Conservation (phyloP, 441 rosid genomes). For the Gossypium aridum region DNA sequence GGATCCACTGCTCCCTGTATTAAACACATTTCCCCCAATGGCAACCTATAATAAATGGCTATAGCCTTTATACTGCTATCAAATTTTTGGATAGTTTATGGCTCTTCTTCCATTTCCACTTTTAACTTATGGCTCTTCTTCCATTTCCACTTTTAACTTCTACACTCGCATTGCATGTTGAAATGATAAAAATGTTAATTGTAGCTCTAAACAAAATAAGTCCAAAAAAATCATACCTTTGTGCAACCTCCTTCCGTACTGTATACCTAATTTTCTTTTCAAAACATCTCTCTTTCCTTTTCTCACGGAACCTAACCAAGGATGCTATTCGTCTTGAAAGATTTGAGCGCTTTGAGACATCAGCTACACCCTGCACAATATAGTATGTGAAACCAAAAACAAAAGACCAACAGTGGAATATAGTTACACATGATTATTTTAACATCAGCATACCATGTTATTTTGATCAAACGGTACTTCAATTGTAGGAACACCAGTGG, state of each 20-base stretch:
- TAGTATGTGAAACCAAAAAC: constrained; percentile 12
- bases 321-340: constrained; percentile 67
- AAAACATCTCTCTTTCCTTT: constrained; percentile 73
- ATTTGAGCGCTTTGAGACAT: constrained; percentile 47
- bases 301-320: constrained; percentile 71
- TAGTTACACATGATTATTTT: background rate
- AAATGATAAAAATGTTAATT: background rate
- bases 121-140: background rate
- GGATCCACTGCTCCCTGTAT: background rate
- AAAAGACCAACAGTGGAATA: background rate
- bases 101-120: too few species aligned
- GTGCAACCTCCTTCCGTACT: constrained; percentile 72
- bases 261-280: constrained; percentile 81
- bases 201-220: background rate
- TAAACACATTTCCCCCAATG: too few species aligned
- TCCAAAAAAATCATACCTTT: constrained; percentile 26
- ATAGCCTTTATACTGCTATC: background rate
- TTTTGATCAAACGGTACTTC: constrained; percentile 42
- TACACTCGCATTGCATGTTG: background rate
- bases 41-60: background rate
- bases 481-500: constrained; percentile 44
- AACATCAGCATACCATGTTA: constrained; percentile 34
- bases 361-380: constrained; percentile 37
- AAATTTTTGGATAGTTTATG: background rate
- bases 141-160: background rate